A percentile compares a stretch with the other conserved stretches of the same genome.
These are phyloP conservation scores for Musa balbisiana DNA, from an alignment of 202 grass and related monocot genomes.

Conservation along the genomic window DNA sequence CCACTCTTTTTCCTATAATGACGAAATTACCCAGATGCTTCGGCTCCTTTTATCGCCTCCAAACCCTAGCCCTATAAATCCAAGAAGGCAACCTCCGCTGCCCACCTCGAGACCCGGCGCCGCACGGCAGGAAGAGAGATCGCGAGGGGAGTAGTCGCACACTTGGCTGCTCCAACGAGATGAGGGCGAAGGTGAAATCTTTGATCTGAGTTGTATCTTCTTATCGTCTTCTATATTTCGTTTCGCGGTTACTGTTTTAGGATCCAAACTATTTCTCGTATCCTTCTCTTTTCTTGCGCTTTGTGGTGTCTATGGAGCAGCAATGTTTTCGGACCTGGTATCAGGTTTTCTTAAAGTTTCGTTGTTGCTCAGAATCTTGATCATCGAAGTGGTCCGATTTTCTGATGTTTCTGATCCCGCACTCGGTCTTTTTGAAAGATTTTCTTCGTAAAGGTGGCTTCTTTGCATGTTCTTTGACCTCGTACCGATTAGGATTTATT, in stretches of 20 bases:
- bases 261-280: background rate
- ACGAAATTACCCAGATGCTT: background rate
- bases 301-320: background rate
- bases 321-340: background rate
- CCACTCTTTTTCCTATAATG: background rate
- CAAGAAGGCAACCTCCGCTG: background rate
- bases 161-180: background rate
- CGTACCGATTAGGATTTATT: no score
- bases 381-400: no score
- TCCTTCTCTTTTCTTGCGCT: background rate
- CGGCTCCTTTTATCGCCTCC: background rate
- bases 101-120: background rate
- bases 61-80: background rate
- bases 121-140: background rate
- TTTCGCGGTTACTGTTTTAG: background rate
- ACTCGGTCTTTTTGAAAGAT: no score
- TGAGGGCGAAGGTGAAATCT: background rate
- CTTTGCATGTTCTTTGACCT: no score
- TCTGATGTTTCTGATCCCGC: no score
- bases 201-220: background rate
- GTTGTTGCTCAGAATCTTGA: no score
- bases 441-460: no score
- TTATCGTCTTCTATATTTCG: background rate
- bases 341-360: background rate
- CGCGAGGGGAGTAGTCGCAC: background rate